These are phyloP conservation scores for Scenedesmus sp. DNA, from an alignment of 163 green algal species.

Conservation along the genomic window DNA sequence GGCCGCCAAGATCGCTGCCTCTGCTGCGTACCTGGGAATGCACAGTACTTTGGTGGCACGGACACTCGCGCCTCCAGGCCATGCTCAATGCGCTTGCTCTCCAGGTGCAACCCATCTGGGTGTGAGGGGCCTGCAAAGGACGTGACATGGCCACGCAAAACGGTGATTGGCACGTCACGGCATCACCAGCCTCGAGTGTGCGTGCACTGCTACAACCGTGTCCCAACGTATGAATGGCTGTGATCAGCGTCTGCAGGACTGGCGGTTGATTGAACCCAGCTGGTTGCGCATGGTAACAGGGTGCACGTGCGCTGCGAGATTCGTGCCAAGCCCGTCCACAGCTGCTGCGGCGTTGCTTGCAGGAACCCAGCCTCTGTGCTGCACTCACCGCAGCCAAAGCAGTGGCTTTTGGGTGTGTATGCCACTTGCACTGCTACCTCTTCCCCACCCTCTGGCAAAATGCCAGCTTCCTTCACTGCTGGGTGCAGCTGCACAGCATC, in stretches of 20 bases:
- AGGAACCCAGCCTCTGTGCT: background rate
- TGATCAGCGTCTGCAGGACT: background rate
- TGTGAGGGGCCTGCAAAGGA: conserved; percentile 58
- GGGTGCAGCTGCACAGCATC: conserved; percentile 71
- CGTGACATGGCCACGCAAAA: background rate
- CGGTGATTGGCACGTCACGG: background rate
- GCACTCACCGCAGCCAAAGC: conserved; percentile 86
- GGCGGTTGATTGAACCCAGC: background rate
- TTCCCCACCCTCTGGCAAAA: conserved; percentile 62
- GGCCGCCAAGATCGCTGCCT: background rate
- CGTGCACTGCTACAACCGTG: background rate
- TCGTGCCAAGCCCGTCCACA: background rate
- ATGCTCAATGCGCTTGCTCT: conserved; percentile 63
- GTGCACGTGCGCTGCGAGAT: background rate
- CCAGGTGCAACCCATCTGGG: conserved; percentile 66
- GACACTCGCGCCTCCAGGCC: conserved; percentile 76
- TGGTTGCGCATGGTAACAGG: background rate
- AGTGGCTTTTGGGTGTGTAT: conserved; percentile 83
- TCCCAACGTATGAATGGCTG: background rate
- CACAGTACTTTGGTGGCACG: conserved; percentile 74
- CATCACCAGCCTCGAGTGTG: background rate
- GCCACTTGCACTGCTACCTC: conserved; percentile 83
- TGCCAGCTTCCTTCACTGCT: conserved; percentile 69
- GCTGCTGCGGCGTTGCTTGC: background rate
- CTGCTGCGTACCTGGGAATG: conserved; percentile 73